A percentile compares a stretch with the other conserved stretches of the same genome.
phyloP scores from a whole-genome alignment of 192 early-diverging fungal genomes.

The Coemansia sp. region DNA sequence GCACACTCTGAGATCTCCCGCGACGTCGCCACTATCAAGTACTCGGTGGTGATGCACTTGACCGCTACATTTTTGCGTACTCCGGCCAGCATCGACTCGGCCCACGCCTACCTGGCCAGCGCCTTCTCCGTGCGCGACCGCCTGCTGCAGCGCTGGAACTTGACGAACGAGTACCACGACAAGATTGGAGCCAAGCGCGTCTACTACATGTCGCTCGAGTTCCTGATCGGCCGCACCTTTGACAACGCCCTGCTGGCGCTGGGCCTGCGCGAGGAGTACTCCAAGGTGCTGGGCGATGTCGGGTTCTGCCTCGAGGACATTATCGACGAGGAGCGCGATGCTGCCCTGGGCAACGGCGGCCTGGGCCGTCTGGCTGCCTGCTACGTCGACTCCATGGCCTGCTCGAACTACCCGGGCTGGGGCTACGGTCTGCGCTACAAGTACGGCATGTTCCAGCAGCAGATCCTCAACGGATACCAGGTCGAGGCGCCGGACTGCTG shows the following conservation, averaged over 20 bases:
- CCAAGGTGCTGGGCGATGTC: constrained; percentile 62
- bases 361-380: constrained; percentile 96
- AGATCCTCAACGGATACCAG: constrained; percentile 94
- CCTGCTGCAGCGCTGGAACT: constrained; percentile 91
- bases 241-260: constrained; percentile 95
- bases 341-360: constrained; percentile 97
- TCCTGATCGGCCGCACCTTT: constrained; percentile 93
- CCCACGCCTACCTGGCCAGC: constrained; percentile 88
- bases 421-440: constrained; percentile 97
- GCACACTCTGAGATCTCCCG: constrained; percentile 51
- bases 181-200: constrained; percentile 83
- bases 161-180: constrained; percentile 82
- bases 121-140: constrained; percentile 91
- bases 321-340: constrained; percentile 91
- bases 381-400: constrained; percentile 96
- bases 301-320: constrained; percentile 94
- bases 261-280: constrained; percentile 76
- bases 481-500: constrained; percentile 95
- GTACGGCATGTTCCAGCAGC: constrained; percentile 99
- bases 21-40: constrained; percentile 72
- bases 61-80: constrained; percentile 88
- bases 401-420: constrained; percentile 91
- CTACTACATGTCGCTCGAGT: constrained; percentile 98
- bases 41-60: constrained; percentile 85
- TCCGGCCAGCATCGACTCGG: constrained; percentile 88